A percentile compares a stretch with the other conserved stretches of the same genome.
These are phyloP conservation scores for Termitomyces sp. DNA, from an alignment of 768 basidiomycete genomes.

Conservation along the genomic window DNA sequence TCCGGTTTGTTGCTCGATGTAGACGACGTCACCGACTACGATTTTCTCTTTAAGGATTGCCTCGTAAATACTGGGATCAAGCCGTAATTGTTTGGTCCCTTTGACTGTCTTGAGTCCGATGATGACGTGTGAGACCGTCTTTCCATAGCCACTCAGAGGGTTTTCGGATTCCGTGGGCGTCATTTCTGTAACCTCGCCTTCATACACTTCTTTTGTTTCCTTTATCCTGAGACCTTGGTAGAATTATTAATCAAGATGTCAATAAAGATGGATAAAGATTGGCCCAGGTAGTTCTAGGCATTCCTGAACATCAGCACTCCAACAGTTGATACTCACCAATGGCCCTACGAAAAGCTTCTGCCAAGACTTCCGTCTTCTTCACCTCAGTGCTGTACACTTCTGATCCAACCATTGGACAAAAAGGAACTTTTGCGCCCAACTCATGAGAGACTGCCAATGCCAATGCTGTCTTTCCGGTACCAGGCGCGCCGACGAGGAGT, in stretches of 20 bases:
- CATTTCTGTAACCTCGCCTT: constrained; percentile 96
- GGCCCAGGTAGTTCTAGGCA: neutral
- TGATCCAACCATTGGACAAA: constrained; percentile 97
- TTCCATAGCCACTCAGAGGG: constrained; percentile 95
- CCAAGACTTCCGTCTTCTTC: constrained; percentile 97
- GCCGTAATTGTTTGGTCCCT: constrained; percentile 88
- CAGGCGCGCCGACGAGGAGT: constrained; percentile 90
- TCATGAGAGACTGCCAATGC: constrained; percentile 96
- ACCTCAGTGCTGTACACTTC: constrained; percentile 97
- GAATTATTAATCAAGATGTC: neutral
- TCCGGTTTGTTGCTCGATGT: constrained; percentile 89
- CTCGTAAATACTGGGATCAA: constrained; percentile 96
- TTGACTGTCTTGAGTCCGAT: constrained; percentile 92
- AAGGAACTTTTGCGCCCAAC: constrained; percentile 90
- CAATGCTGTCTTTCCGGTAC: constrained; percentile 96
- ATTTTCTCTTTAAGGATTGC: constrained; percentile 97
- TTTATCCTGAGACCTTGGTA: constrained; percentile 90
- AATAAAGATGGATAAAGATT: neutral
- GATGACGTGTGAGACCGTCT: constrained; percentile 97
- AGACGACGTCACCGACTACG: constrained; percentile 93
- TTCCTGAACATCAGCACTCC: neutral
- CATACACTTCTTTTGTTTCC: constrained; percentile 98
- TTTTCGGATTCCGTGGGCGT: constrained; percentile 97
- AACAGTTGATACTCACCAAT: constrained; percentile 64
- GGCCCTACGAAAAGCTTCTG: constrained; percentile 90